phyloP scores from a whole-genome alignment of 129 eudicot species.

The Flaveria sonorensis region DNA sequence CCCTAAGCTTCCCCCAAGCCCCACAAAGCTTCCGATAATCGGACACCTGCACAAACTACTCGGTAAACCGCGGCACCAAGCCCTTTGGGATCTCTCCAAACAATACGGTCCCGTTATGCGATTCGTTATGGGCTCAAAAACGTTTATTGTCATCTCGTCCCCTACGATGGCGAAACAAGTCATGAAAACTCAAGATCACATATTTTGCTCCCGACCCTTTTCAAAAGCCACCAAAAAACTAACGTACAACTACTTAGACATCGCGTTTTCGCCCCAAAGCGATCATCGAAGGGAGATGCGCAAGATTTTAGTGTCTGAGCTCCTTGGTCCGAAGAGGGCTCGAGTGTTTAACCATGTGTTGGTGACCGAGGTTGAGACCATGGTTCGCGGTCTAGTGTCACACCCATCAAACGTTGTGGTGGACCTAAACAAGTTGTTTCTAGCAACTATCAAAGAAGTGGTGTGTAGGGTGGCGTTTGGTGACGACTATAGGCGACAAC shows the following conservation, averaged over 20 bases:
- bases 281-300: conserved; percentile 31
- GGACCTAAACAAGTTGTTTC: conserved; percentile 8
- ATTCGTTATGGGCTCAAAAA: too few relatives aligned
- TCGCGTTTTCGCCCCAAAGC: conserved; percentile 23
- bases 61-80: too few relatives aligned
- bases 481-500: background rate
- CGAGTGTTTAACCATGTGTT: conserved; percentile 9
- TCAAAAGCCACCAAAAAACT: background rate
- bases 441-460: background rate
- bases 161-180: conserved; percentile 20
- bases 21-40: too few relatives aligned
- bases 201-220: conserved; percentile 5
- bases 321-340: conserved; percentile 25
- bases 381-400: background rate
- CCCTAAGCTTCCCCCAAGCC: too few relatives aligned
- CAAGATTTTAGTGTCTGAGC: conserved; percentile 27
- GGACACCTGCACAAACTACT: too few relatives aligned
- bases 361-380: background rate
- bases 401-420: conserved; percentile 1
- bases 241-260: conserved; percentile 27
- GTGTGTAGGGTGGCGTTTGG: conserved; percentile 34
- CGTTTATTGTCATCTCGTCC: too few relatives aligned
- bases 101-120: too few relatives aligned
- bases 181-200: conserved; percentile 33
- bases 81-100: too few relatives aligned